phyloP scores from a whole-genome alignment of 768 basidiomycete species.

The Boletus eberwhitei region DNA sequence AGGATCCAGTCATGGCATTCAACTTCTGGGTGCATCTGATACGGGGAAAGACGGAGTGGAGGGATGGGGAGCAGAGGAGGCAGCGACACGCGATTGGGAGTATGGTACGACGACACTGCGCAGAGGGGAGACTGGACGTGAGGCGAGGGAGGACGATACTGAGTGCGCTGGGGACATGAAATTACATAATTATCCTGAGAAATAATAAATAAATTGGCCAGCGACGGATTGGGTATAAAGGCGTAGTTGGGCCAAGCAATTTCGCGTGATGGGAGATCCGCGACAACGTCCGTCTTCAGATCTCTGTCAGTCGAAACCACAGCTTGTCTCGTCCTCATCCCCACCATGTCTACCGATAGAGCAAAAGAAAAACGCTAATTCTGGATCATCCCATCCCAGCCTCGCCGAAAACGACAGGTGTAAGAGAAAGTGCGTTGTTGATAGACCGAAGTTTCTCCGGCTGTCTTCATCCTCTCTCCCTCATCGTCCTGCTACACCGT shows the following conservation, averaged over 20 bases:
- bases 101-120: slow-evolving; percentile 30
- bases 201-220: neutral
- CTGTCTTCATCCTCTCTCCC: slow-evolving; percentile 12
- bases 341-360: slow-evolving; percentile 60
- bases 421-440: slow-evolving; percentile 71
- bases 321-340: slow-evolving; percentile 6
- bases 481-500: neutral
- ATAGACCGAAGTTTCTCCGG: slow-evolving; percentile 58
- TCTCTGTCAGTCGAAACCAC: no score
- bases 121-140: slow-evolving; percentile 25
- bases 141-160: slow-evolving; percentile 21
- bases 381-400: slow-evolving; percentile 43
- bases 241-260: no score
- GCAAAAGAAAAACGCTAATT: slow-evolving; percentile 61
- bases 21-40: slow-evolving; percentile 57
- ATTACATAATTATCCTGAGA: slow-evolving; percentile 4
- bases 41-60: slow-evolving; percentile 43
- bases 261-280: no score
- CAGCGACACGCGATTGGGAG: slow-evolving; percentile 42
- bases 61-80: slow-evolving; percentile 42
- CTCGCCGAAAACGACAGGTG: slow-evolving; percentile 66
- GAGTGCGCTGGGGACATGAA: slow-evolving; percentile 9
- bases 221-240: no score
- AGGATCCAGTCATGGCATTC: slow-evolving; percentile 52
- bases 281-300: no score